These are phyloP conservation scores for Melastoma malabathricum DNA, from an alignment of 345 rosid genomes.

Conservation along the genomic window DNA sequence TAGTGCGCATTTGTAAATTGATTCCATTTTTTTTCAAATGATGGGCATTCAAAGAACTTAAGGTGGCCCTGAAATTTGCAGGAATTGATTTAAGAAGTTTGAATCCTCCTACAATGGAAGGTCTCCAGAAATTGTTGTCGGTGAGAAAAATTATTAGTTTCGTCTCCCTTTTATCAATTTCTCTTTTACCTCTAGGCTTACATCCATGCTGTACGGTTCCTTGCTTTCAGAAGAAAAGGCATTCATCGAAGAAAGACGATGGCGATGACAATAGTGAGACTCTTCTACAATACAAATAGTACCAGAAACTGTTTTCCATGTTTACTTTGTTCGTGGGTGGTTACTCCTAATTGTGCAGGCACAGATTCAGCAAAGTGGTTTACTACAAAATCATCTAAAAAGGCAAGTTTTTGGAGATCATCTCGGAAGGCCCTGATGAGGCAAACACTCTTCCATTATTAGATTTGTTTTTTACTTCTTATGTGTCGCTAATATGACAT, in stretches of 20 bases:
- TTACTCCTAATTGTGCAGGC: slow-evolving; percentile 22
- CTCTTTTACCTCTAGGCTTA: background rate
- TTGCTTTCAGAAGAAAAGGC: slow-evolving; percentile 43
- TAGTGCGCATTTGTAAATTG: no score
- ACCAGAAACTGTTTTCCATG: slow-evolving; percentile 5
- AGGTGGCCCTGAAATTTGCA: no score
- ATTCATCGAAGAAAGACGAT: slow-evolving; percentile 29
- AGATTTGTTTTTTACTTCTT: background rate
- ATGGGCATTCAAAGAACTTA: no score
- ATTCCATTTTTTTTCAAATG: no score
- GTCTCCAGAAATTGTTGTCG: slow-evolving; percentile 37
- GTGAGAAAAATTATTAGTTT: slow-evolving; percentile 20
- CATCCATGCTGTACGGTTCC: background rate
- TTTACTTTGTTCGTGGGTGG: slow-evolving; percentile 24
- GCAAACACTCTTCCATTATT: background rate
- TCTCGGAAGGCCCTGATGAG: no score
- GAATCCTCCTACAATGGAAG: slow-evolving; percentile 66
- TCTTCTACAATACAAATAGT: slow-evolving; percentile 2
- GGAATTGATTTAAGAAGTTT: slow-evolving; percentile 52
- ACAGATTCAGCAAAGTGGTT: slow-evolving; percentile 63
- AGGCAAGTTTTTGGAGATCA: slow-evolving; percentile 30
- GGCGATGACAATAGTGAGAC: slow-evolving; percentile 41
- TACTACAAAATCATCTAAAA: slow-evolving; percentile 68
- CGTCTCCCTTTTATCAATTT: no score
- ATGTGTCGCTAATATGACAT: background rate